Conservation (phyloP, 441 rosid genomes). For the Corymbia citriodora region DNA sequence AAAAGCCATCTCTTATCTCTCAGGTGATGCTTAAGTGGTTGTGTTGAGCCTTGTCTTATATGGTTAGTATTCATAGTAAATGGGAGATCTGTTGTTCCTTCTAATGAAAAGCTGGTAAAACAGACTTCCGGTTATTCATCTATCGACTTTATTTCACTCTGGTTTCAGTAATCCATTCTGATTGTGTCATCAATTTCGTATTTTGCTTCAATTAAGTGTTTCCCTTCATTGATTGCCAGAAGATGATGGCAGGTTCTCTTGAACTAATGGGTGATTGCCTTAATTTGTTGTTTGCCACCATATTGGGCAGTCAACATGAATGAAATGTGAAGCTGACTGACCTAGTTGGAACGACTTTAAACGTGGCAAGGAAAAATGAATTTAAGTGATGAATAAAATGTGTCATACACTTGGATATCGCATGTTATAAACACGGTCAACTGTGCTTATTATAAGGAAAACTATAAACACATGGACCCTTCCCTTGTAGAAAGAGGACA, state of each 20-base stretch:
- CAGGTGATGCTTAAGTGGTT: neutral
- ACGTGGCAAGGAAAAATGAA: neutral
- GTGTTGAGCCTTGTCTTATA: neutral
- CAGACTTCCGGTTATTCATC: neutral
- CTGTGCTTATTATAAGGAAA: neutral
- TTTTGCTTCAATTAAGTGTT: neutral
- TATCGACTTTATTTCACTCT: neutral
- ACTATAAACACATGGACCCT: neutral
- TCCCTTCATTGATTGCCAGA: neutral
- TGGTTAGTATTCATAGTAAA: neutral
- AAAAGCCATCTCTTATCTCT: neutral
- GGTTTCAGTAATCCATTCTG: neutral
- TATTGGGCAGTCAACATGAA: neutral
- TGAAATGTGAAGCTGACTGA: neutral
- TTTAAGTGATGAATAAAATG: neutral
- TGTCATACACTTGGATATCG: neutral
- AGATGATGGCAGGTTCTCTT: neutral
- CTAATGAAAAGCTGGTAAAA: neutral
- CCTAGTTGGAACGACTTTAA: neutral
- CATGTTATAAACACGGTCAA: neutral
- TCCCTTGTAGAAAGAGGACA: neutral
- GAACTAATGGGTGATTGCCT: neutral
- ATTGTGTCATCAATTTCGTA: neutral
- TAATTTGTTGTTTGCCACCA: neutral
- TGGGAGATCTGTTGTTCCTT: neutral